Base-by-base conservation (phyloP, 1,284 basidiomycete species). In the Melampsora americana region DNA sequence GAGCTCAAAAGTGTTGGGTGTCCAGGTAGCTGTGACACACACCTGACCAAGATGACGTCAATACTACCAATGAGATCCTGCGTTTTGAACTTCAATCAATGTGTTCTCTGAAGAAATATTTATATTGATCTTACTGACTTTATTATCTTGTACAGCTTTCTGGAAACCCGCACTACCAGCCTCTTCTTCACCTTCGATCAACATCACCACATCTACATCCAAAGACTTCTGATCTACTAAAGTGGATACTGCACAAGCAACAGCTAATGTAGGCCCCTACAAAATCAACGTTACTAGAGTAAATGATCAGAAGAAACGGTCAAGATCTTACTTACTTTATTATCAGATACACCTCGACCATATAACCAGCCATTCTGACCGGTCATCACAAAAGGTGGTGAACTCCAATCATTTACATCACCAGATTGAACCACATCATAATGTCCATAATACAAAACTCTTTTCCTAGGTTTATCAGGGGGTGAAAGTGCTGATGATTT, bases 101-200 rank as follows among this genome's bases (percentile, higher is more conserved):
- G 12, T 42, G 53, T 56, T 23, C 53, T 23, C 53, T 28, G 6
- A 14, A 14, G 53, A 56, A 28, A 56, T 1, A 9, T 1, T 5
- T 23, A 23, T 5, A 23, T 5, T 7, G 1, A 56, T 23, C 53
- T 56, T 16, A 81, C 84, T 35, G 77, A 90, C 92, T 86, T 92
- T 92, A 83, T 94, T 86, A 77, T 85, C 86, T 70, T 85, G 82
- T 9, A 98, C 90, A 0, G 90, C 87, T 32, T 90, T 88, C 60
- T 85, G 87, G 80, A 99, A 95, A 0, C 94, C 93, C 0, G 86
- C 84, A 80, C 92, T 95, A 5, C 95, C 95, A 26, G 89, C 89
- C 83, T 99, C 96, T 82, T 97, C 96, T 82, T 98, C 95, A 0
- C 95, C 95, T 84, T 99, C 95, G 46, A 98, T 89, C 66, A 98